Evolutionary conservation across 2,329 filamentous ascomycete genomes (phyloP).

Genomic region (Pseudofabraea citricarpa): DNA sequence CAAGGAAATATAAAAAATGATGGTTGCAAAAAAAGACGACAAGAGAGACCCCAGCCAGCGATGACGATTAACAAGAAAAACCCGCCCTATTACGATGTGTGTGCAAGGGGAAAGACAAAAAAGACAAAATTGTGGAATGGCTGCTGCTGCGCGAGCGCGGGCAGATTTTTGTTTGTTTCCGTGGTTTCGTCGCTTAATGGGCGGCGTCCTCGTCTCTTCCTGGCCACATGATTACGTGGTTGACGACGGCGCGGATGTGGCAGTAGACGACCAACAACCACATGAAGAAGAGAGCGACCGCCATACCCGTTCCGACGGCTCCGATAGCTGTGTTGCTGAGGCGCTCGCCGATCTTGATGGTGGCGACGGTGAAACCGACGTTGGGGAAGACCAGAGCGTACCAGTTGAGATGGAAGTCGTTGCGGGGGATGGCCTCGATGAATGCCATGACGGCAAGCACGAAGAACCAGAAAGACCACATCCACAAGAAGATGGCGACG

Average conservation of each 20-base stretch:
- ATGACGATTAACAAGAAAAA: no score
- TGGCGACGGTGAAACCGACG: slow-evolving; percentile 52
- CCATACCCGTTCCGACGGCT: slow-evolving; percentile 33
- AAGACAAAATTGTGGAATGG: no score
- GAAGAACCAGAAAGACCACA: slow-evolving; percentile 52
- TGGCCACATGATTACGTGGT: slow-evolving; percentile 26
- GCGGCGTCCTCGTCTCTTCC: slow-evolving; percentile 27
- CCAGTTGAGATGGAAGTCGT: slow-evolving; percentile 55
- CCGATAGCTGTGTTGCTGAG: slow-evolving; percentile 38
- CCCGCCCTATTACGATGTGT: no score
- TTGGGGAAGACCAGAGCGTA: slow-evolving; percentile 61
- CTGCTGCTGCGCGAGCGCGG: no score
- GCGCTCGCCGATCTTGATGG: slow-evolving; percentile 46
- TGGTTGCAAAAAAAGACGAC: no score
- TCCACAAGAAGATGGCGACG: slow-evolving; percentile 56
- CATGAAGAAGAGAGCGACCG: slow-evolving; percentile 41
- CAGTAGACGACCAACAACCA: slow-evolving; percentile 22
- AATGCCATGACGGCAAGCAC: slow-evolving; percentile 32
- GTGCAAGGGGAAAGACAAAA: no score
- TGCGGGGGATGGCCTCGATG: slow-evolving; percentile 35
- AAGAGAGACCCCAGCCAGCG: no score
- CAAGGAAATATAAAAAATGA: no score
- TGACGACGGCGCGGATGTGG: slow-evolving; percentile 22
- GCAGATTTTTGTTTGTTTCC: no score
- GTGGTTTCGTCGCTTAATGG: no score